Evolutionary conservation across 129 eudicot genomes (phyloP), one percentile per base, ranked within the genome.

Genomic region (Smallanthus sonchifolius): DNA sequence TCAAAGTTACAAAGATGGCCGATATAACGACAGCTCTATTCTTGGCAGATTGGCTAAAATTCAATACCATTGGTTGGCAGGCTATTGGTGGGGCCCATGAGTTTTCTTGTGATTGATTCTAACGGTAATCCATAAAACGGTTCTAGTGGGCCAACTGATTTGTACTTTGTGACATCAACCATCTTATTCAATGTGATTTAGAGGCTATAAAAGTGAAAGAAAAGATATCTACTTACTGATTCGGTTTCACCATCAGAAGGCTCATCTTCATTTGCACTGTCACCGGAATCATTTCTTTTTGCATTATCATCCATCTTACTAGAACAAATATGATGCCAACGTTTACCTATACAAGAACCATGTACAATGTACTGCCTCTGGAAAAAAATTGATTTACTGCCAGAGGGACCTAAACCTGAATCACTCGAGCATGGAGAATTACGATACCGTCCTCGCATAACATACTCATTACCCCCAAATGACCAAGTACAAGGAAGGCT

Each of bases 401-500:
- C 80, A 54, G 85, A 56, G 75, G 82, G 81, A 66, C 74, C 83
- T 59, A 77, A 62, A 71, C 81, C 81, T 64, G 86, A 61, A 67
- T 76, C 78, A 51, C 80, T 77, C 34, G 82, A 72, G 64, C 80
- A 77, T 57, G 83, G 82, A 64, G 75, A n/a, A 35, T 70, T 82
- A 76, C 67, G 72, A 74, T 69, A 81, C 60, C 75, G 68, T 73
- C 67, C 82, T 63, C 77, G 80, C 6, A 42, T 57, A 55, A 75
- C 83, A 75, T 74, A 79, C 45, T 83, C 81, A 13, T 51, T 81
- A 82, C 74, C 84, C 44, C 86, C 82, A 59, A 76, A 77, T 20
- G 81, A 76, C 89, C 95, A 78, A 19, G 83, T 79, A 69, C 90
- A 80, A 77, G 87, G 87, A 63, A 77, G 80, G 65, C 88, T 84